Base-by-base conservation (phyloP, 805 yeast genomes). In the Torulaspora microellipsoides region DNA sequence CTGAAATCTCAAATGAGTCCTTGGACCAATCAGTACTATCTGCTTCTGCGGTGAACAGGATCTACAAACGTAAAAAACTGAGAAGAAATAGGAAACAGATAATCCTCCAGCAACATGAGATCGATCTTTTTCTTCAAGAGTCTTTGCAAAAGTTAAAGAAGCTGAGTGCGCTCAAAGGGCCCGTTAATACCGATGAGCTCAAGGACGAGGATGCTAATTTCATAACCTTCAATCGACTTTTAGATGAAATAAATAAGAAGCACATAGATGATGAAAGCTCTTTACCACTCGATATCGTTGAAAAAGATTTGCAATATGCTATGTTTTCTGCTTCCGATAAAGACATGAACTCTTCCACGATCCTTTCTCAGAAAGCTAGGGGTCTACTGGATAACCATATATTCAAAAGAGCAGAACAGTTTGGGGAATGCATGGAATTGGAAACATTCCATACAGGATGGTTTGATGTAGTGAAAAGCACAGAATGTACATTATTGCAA, bases 371-470 rank as follows among this genome's bases (percentile, higher is more conserved):
- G 13, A 74, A 69, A 38, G 79, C 83, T 0, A 55, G 71, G 0
- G 73, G 72, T 41, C 42, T 85, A 10, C 68, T 70, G 15, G 49
- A 85, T 3, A 74, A 77, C 13, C 40, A 55, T 0, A 38, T 77
- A 5, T 88, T 85, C 57, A 67, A 78, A 0, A 71, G 75, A 3
- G 78, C 73, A 27, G 96, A 89, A 58, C 62, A 64, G 28, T 75
- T 72, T 55, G 96, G 96, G 0, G 74, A 73, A 48, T 77, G 61
- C 49, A 50, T 89, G 14, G 91, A 87, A 48, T 65, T 87, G 41
- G 57, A 69, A 3, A 58, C 58, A 4, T 67, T 72, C 37, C 83
- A 80, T 61, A 76, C 74, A 27, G 52, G 54, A 27, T 84, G 82
- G 78, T 58, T 81, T 31, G 72, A 76, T 42, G 64, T 78, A 6